Evolutionary conservation across 768 basidiomycete species (phyloP).

Genomic region (Pulveroboletus ravenelii): DNA sequence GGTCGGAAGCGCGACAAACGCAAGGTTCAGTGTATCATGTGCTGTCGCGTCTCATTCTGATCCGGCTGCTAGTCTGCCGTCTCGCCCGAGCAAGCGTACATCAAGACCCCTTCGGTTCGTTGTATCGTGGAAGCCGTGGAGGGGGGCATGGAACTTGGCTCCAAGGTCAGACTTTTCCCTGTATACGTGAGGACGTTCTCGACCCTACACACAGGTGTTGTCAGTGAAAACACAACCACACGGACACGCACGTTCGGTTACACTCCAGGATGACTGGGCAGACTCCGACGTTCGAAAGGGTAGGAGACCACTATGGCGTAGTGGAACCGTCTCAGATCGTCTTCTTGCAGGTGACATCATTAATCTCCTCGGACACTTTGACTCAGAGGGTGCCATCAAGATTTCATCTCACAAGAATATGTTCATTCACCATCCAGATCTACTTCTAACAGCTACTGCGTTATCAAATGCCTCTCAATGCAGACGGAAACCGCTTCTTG

Average conservation of each 20-base stretch:
- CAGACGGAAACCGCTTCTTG: constrained; percentile 80
- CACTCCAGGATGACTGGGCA: constrained; percentile 77
- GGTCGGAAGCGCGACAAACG: constrained; percentile 29
- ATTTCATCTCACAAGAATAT: constrained; percentile 63
- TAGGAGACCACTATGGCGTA: constrained; percentile 25
- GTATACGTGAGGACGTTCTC: background rate
- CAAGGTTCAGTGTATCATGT: constrained; percentile 15
- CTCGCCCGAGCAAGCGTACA: constrained; percentile 15
- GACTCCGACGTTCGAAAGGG: constrained; percentile 57
- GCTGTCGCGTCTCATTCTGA: constrained; percentile 1
- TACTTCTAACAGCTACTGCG: constrained; percentile 86
- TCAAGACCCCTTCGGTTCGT: constrained; percentile 43
- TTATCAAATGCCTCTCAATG: constrained; percentile 83
- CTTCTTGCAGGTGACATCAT: constrained; percentile 62
- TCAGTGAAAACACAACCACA: constrained; percentile 41
- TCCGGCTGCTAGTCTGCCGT: constrained; percentile 6
- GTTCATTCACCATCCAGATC: constrained; percentile 87
- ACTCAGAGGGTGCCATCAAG: constrained; percentile 41
- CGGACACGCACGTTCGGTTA: constrained; percentile 43
- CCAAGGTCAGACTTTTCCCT: constrained; percentile 15
- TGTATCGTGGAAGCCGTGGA: constrained; percentile 53
- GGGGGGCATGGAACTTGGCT: constrained; percentile 19
- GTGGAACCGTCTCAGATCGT: background rate
- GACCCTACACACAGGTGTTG: constrained; percentile 39
- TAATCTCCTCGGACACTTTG: constrained; percentile 62